These are phyloP conservation scores for Naematelia encephala DNA, from an alignment of 768 basidiomycete species.

Conservation along the genomic window DNA sequence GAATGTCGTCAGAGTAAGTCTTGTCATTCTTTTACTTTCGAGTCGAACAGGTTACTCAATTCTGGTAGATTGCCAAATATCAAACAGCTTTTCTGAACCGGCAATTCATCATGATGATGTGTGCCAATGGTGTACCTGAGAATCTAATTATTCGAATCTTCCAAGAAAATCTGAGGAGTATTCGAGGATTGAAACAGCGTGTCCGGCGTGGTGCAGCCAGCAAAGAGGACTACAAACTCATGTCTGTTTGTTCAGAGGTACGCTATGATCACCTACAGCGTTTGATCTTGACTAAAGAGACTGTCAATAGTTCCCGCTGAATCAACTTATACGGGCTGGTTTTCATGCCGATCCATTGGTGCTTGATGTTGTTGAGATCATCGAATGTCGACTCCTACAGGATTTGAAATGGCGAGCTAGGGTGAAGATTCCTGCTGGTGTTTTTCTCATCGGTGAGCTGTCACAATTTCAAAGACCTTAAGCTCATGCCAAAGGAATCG, in stretches of 20 bases:
- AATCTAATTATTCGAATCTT: conserved; percentile 44
- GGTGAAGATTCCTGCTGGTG: conserved; percentile 38
- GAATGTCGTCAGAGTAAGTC: conserved; percentile 47
- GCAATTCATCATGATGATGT: conserved; percentile 50
- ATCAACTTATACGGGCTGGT: conserved; percentile 34
- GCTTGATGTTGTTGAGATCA: conserved; percentile 37
- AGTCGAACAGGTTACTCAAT: conserved; percentile 15
- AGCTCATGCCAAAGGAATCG: conserved; percentile 30
- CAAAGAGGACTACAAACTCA: conserved; percentile 27
- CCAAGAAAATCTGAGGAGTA: conserved; percentile 31
- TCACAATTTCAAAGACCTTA: too few species aligned
- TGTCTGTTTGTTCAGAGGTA: conserved; percentile 31
- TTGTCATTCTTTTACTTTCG: background rate
- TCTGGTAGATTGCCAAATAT: conserved; percentile 39
- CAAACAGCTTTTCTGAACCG: conserved; percentile 47
- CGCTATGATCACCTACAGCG: background rate
- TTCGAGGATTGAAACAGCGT: conserved; percentile 33
- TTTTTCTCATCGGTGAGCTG: conserved; percentile 46
- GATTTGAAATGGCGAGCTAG: conserved; percentile 50
- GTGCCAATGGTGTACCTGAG: conserved; percentile 38
- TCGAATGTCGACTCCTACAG: conserved; percentile 44
- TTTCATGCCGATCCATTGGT: conserved; percentile 44
- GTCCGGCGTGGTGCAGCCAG: conserved; percentile 18
- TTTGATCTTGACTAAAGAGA: background rate
- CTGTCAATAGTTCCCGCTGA: conserved; percentile 39